Percentiles rank a stretch among this genome's conserved stretches.
Evolutionary conservation across 192 early-diverging fungal species (phyloP).

Genomic region (Endogone sp.): DNA sequence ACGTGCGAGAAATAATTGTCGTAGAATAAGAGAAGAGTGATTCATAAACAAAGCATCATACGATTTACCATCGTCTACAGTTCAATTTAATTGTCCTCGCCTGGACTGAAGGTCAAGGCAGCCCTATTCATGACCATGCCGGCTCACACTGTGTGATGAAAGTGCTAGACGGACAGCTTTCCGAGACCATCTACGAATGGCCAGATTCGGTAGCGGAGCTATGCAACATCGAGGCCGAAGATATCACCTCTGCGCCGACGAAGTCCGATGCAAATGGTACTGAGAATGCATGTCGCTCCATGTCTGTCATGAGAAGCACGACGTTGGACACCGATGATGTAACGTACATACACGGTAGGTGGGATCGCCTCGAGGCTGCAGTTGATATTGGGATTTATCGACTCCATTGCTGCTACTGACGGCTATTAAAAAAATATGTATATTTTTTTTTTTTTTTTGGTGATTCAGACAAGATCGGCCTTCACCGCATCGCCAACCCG

Average conservation of each 20-base stretch:
- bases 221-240: slow-evolving; percentile 18
- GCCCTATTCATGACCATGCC: slow-evolving; percentile 90
- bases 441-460: not conserved
- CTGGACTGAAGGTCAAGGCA: slow-evolving; percentile 69
- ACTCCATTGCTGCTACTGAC: not conserved
- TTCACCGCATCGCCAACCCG: slow-evolving; percentile 79
- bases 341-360: slow-evolving; percentile 77
- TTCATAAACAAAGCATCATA: too few relatives aligned
- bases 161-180: slow-evolving; percentile 74
- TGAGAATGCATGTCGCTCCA: slow-evolving; percentile 18
- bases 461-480: slow-evolving; percentile 68
- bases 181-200: slow-evolving; percentile 77
- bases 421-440: not conserved
- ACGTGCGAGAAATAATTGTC: too few relatives aligned
- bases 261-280: slow-evolving; percentile 9
- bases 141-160: slow-evolving; percentile 92
- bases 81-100: slow-evolving; percentile 91
- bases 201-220: slow-evolving; percentile 43
- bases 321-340: slow-evolving; percentile 57
- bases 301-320: slow-evolving; percentile 40
- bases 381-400: slow-evolving; percentile 1
- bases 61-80: slow-evolving; percentile 14
- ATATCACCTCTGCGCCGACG: slow-evolving; percentile 16
- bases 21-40: too few relatives aligned
- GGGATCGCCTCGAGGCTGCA: slow-evolving; percentile 10